Evolutionary conservation across 2,329 filamentous ascomycete species (phyloP).

Genomic region (Pezicula carpinea): DNA sequence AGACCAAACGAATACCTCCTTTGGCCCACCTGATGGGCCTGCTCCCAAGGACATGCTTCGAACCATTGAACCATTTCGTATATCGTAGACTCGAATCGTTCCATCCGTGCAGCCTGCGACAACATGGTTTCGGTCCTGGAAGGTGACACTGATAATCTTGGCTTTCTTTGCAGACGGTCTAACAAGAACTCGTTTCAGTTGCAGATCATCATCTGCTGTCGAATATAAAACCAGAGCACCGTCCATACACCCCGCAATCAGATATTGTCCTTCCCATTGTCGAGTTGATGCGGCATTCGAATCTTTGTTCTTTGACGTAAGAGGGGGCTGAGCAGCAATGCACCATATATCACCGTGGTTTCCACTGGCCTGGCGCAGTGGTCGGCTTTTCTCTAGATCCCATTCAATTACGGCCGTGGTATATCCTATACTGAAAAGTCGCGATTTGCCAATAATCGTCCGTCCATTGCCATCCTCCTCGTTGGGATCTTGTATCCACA

Average conservation of each 20-base stretch:
- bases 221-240: constrained; percentile 84
- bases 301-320: constrained; percentile 14
- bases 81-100: constrained; percentile 87
- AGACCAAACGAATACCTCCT: constrained; percentile 88
- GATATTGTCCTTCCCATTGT: constrained; percentile 44
- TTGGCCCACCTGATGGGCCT: constrained; percentile 70
- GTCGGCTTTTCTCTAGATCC: constrained; percentile 76
- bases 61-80: constrained; percentile 69
- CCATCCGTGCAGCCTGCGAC: constrained; percentile 95
- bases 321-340: constrained; percentile 73
- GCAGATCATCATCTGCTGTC: constrained; percentile 77
- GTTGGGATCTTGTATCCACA: constrained; percentile 84
- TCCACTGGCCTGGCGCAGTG: constrained; percentile 78
- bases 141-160: constrained; percentile 85
- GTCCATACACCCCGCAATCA: constrained; percentile 87
- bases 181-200: constrained; percentile 71
- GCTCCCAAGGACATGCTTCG: constrained; percentile 82
- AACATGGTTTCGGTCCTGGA: constrained; percentile 77
- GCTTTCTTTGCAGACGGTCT: constrained; percentile 78
- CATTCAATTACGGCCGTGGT: constrained; percentile 91
- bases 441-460: constrained; percentile 63
- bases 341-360: constrained; percentile 98
- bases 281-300: constrained; percentile 27
- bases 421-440: constrained; percentile 94
- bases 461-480: constrained; percentile 60